Conservation (phyloP, 192 early-diverging fungal species). For the Backusella westeae region DNA sequence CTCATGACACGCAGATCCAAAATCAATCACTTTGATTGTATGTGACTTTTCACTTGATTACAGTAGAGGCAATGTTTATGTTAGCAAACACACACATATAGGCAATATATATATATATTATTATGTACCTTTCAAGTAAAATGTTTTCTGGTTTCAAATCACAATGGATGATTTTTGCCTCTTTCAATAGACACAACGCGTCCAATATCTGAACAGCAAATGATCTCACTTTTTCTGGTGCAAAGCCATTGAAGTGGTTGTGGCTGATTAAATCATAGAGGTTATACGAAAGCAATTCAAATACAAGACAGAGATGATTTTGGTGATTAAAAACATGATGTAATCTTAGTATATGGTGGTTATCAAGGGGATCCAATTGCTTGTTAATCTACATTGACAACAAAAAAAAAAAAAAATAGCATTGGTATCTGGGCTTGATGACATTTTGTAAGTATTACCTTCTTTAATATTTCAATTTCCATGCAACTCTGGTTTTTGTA, state of each 20-base stretch:
- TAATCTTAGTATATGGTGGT: constrained; percentile 85
- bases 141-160: constrained; percentile 99
- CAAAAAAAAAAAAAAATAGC: neutral
- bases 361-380: constrained; percentile 78
- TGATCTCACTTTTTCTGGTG: constrained; percentile 89
- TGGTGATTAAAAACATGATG: constrained; percentile 91
- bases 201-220: constrained; percentile 95
- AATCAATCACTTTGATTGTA: constrained; percentile 98
- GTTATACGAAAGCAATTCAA: constrained; percentile 95
- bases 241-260: constrained; percentile 91
- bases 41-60: constrained; percentile 76
- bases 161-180: constrained; percentile 93
- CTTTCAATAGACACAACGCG: constrained; percentile 78
- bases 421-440: neutral
- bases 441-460: constrained; percentile 40
- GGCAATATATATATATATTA: neutral
- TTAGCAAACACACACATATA: neutral
- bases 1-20: constrained; percentile 95
- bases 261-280: constrained; percentile 97
- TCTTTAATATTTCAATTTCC: constrained; percentile 91
- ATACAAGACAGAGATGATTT: constrained; percentile 92
- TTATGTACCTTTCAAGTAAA: constrained; percentile 71
- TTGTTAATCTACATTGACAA: constrained; percentile 70
- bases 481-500: constrained; percentile 96
- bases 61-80: neutral